Conservation (phyloP, 192 early-diverging fungal genomes). For the Backusella parvicylindrica region DNA sequence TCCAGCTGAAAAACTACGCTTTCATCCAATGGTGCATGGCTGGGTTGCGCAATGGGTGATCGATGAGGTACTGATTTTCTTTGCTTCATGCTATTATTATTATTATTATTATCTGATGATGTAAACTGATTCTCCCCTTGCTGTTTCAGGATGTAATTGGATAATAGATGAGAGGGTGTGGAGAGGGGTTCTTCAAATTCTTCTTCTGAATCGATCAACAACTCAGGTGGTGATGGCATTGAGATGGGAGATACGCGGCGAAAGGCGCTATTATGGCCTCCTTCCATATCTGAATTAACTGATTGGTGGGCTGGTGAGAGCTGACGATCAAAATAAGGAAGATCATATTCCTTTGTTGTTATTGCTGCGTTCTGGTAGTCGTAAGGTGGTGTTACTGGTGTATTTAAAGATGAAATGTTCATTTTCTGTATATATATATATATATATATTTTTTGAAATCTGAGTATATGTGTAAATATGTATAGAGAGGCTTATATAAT, state of each 20-base stretch:
- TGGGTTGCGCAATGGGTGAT: constrained; percentile 17
- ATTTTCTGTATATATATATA: background rate
- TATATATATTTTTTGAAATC: background rate
- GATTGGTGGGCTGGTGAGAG: constrained; percentile 1
- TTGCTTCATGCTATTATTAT: background rate
- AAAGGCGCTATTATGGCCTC: constrained; percentile 2
- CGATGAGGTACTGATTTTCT: constrained; percentile 30
- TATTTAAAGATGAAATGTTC: constrained; percentile 13
- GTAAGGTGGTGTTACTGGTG: constrained; percentile 11
- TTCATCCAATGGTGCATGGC: background rate
- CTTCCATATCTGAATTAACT: background rate
- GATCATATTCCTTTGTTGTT: background rate
- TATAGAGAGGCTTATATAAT: background rate
- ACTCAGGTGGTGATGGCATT: constrained; percentile 24
- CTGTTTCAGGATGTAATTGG: background rate
- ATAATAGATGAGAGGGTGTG: background rate
- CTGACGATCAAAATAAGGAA: constrained; percentile 3
- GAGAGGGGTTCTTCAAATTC: constrained; percentile 18
- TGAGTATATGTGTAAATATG: background rate
- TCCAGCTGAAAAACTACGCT: background rate
- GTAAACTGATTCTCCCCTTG: background rate
- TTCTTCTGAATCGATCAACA: constrained; percentile 28
- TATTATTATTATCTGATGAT: background rate
- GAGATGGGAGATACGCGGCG: background rate
- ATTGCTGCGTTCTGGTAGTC: background rate